Percentiles rank a stretch among this genome's conserved stretches.
Conservation (phyloP, 2,329 filamentous ascomycete species). For the Pseudocercospora fuligena region DNA sequence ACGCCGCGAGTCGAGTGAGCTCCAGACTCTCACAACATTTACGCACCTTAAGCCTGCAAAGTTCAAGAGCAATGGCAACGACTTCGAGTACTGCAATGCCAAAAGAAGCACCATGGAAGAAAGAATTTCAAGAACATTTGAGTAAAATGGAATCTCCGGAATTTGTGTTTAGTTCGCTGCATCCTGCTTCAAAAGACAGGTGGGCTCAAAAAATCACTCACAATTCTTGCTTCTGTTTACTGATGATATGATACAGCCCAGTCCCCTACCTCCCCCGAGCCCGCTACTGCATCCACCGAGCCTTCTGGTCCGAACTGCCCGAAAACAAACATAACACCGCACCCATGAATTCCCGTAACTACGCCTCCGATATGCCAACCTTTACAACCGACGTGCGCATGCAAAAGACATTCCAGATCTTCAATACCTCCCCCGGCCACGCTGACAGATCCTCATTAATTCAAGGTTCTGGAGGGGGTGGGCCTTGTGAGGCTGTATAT, state of each 20-base stretch:
- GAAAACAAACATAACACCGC: conserved; percentile 75
- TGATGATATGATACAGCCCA: conserved; percentile 38
- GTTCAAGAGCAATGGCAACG: conserved; percentile 43
- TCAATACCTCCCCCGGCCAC: conserved; percentile 55
- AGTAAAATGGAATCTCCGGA: conserved; percentile 55
- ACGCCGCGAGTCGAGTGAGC: conserved; percentile 19
- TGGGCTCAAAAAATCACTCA: conserved; percentile 33
- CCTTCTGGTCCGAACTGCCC: conserved; percentile 77
- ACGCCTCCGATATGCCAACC: conserved; percentile 76
- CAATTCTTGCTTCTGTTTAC: background rate
- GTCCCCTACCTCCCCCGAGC: conserved; percentile 59
- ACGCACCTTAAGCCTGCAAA: background rate
- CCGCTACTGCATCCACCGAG: conserved; percentile 82
- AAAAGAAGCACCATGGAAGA: conserved; percentile 57
- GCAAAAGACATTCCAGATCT: conserved; percentile 78
- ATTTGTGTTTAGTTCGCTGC: conserved; percentile 58
- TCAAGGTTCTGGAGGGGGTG: conserved; percentile 65
- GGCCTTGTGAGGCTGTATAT: conserved; percentile 79
- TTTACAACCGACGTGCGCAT: conserved; percentile 90
- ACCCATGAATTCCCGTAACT: conserved; percentile 70
- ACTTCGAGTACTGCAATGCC: conserved; percentile 41
- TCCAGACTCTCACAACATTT: conserved; percentile 3
- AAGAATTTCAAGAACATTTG: conserved; percentile 55
- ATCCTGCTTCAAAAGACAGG: conserved; percentile 35
- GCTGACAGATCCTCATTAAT: conserved; percentile 50